phyloP scores from a whole-genome alignment of 345 rosid genomes.

The Fremontodendron californicum region DNA sequence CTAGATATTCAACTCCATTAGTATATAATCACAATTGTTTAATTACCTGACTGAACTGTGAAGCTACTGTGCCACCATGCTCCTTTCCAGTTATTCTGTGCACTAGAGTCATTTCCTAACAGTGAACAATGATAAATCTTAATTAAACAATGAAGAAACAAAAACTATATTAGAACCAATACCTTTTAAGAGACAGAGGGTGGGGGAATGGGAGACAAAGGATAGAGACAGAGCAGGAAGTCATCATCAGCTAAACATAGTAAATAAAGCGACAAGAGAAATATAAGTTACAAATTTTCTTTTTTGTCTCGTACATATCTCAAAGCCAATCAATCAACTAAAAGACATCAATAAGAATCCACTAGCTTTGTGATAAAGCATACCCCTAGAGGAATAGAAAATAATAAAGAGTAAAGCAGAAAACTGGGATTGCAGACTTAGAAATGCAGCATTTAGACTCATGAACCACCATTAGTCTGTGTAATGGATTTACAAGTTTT shows the following conservation, averaged over 20 bases:
- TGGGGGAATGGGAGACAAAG: background rate
- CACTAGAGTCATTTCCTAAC: conserved; percentile 84
- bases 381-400: background rate
- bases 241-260: background rate
- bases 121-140: background rate
- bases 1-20: background rate
- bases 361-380: background rate
- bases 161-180: background rate
- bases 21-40: background rate
- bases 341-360: background rate
- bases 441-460: background rate
- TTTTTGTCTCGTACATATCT: background rate
- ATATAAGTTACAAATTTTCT: background rate
- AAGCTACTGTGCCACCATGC: conserved; percentile 96
- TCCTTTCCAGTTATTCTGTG: conserved; percentile 94
- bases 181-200: background rate
- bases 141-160: background rate
- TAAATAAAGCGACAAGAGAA: background rate
- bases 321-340: background rate
- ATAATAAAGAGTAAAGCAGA: background rate
- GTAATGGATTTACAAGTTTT: background rate
- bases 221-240: background rate
- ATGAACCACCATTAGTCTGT: background rate
- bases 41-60: conserved; percentile 57
- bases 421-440: background rate